These are phyloP conservation scores for Tagetes patula DNA, from an alignment of 129 eudicot species.

Conservation along the genomic window DNA sequence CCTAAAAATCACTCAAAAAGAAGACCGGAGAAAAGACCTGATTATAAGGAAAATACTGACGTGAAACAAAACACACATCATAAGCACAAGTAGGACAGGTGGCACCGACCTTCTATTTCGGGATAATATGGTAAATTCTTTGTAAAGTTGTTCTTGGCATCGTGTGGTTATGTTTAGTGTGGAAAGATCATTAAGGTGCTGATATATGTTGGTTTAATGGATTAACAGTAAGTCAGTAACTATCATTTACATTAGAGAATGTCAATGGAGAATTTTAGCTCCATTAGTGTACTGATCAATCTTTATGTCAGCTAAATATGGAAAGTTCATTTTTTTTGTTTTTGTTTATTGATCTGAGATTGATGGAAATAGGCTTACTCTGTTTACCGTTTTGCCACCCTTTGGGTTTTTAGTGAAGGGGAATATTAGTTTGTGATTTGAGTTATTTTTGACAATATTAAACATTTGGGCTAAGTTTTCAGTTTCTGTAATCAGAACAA, in stretches of 20 bases:
- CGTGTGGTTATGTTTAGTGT: not conserved
- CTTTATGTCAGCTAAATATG: not conserved
- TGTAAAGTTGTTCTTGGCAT: slow-evolving; percentile 7
- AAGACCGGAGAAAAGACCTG: too few relatives aligned
- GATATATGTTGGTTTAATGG: not conserved
- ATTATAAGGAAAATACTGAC: too few relatives aligned
- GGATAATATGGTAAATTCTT: not conserved
- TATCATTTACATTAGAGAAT: not conserved
- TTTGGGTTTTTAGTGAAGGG: not conserved
- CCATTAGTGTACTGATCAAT: not conserved
- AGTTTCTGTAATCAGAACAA: not conserved
- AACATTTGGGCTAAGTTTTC: not conserved
- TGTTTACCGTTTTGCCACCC: not conserved
- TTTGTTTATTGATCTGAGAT: not conserved
- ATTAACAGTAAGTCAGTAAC: not conserved
- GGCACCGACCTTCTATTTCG: too few relatives aligned
- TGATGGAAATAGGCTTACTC: not conserved
- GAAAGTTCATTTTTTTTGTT: not conserved
- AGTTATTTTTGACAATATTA: not conserved
- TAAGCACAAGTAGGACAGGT: too few relatives aligned
- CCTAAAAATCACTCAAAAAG: too few relatives aligned
- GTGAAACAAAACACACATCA: too few relatives aligned
- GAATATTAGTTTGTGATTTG: not conserved
- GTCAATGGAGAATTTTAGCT: not conserved
- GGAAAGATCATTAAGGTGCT: not conserved